Conservation (phyloP, 495 filamentous ascomycete species). For the Lepraria neglecta region DNA sequence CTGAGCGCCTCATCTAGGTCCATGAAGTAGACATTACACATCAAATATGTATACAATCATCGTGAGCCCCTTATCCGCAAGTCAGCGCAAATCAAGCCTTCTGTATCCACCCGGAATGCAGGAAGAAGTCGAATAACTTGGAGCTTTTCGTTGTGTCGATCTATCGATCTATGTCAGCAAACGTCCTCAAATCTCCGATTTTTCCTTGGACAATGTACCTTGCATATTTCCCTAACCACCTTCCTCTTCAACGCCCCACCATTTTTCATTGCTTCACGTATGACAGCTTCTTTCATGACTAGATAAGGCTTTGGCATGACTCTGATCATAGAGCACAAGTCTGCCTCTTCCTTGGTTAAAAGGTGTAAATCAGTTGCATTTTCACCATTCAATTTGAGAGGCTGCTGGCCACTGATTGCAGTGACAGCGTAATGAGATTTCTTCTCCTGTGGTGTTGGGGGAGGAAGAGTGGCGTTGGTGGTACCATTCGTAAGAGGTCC, state of each 20-base stretch:
- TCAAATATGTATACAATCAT: background rate
- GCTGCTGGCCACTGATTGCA: constrained; percentile 50
- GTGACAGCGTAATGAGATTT: constrained; percentile 42
- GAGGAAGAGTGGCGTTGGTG: constrained; percentile 38
- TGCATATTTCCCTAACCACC: constrained; percentile 64
- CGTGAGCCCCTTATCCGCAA: no score
- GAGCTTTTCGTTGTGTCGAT: constrained; percentile 60
- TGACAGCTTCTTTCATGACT: constrained; percentile 81
- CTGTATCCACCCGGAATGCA: constrained; percentile 84
- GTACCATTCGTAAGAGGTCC: constrained; percentile 38
- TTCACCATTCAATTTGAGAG: constrained; percentile 66
- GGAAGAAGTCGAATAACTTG: constrained; percentile 89
- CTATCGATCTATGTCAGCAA: constrained; percentile 31
- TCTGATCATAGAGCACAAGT: constrained; percentile 74
- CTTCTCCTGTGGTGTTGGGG: constrained; percentile 30
- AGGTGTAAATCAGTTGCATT: constrained; percentile 79
- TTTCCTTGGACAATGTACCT: constrained; percentile 37
- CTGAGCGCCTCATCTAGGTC: background rate
- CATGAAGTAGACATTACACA: background rate
- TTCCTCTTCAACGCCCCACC: constrained; percentile 89
- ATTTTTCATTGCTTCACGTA: constrained; percentile 82
- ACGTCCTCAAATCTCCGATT: background rate
- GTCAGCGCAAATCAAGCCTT: constrained; percentile 44
- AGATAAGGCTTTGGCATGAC: constrained; percentile 90
- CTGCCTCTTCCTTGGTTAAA: constrained; percentile 72